Evolutionary conservation across 2,329 filamentous ascomycete species (phyloP), one percentile per base, ranked within the genome.

Genomic region (Penicillium olsonii): DNA sequence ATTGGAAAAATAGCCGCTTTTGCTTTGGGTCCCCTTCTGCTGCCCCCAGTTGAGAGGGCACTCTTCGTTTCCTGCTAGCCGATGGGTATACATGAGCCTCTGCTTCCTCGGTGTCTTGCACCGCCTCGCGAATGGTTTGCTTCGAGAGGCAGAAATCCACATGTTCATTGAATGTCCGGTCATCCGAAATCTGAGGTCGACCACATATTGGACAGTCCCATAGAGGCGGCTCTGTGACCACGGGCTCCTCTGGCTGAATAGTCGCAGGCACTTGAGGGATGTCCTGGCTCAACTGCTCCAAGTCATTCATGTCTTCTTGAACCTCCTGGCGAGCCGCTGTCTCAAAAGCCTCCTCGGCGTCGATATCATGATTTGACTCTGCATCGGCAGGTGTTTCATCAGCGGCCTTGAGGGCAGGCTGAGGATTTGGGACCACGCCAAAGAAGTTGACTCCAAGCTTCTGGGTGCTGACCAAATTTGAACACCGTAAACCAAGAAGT

Each of bases 191-290:
- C 63, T 96, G 92, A 0, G 89, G 85, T 14, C 86, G 78, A n/a
- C 76, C 73, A 68, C 94, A 99, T 37, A 97, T 88, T 0, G 94
- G 94, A 68, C 94, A 99, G 31, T 87, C 80, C 92, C 92, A 97
- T 68, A 77, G 78, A 39, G 84, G 76, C 44, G 80, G 64, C 38
- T 61, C 48, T 6, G 41, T 18, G 10, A 47, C 19, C 3, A 19
- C 39, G 7, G 50, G 35, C 8, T 73, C 68, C 9, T 67, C 63
- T 5, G 38, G 26, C 34, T 53, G 42, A 19, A 15, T 14, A 10
- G 38, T 18, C 12, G 49, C 50, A 34, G 48, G 18, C 12, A 50
- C n/a, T 8, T 57, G 46, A 6, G 54, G 49, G 3, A 61, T 45
- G 53, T 84, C 80, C 61, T 88, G 85, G 44, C 82, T 85, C 3